These are phyloP conservation scores for Citrus hindsii DNA, from an alignment of 345 rosid genomes.

Conservation along the genomic window DNA sequence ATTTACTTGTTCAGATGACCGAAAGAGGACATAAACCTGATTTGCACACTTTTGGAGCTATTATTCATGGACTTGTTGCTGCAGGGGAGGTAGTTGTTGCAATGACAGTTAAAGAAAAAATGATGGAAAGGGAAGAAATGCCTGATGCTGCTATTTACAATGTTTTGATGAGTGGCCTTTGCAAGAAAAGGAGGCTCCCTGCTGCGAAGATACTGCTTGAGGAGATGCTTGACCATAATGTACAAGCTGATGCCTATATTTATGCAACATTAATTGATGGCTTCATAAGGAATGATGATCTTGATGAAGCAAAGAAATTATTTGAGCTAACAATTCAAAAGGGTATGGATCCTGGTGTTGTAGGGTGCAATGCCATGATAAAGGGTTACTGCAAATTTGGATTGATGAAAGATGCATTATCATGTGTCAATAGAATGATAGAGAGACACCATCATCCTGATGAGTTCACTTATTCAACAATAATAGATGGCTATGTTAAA, in stretches of 20 bases:
- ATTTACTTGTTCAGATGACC: slow-evolving; percentile 65
- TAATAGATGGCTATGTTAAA: slow-evolving; percentile 75
- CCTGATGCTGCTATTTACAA: slow-evolving; percentile 84
- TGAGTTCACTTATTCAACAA: slow-evolving; percentile 72
- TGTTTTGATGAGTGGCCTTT: slow-evolving; percentile 78
- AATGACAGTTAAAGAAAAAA: slow-evolving; percentile 41
- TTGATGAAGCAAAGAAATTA: slow-evolving; percentile 59
- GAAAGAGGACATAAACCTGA: slow-evolving; percentile 71
- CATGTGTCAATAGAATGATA: slow-evolving; percentile 50
- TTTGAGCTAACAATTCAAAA: slow-evolving; percentile 48
- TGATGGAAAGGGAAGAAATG: slow-evolving; percentile 59
- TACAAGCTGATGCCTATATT: slow-evolving; percentile 60
- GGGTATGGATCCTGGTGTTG: slow-evolving; percentile 57
- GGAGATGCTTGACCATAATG: slow-evolving; percentile 73
- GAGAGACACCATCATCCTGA: slow-evolving; percentile 50
- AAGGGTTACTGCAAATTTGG: slow-evolving; percentile 86
- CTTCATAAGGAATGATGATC: slow-evolving; percentile 51
- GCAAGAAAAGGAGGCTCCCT: slow-evolving; percentile 64
- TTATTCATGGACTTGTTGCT: slow-evolving; percentile 69
- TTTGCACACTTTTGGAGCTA: slow-evolving; percentile 64
- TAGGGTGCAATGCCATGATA: slow-evolving; percentile 77
- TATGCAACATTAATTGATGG: slow-evolving; percentile 82
- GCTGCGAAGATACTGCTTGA: slow-evolving; percentile 58
- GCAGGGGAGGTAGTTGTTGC: slow-evolving; percentile 70
- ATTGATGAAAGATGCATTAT: slow-evolving; percentile 59